phyloP scores from a whole-genome alignment of 805 yeast species.

The Nakazawaea siamensis region DNA sequence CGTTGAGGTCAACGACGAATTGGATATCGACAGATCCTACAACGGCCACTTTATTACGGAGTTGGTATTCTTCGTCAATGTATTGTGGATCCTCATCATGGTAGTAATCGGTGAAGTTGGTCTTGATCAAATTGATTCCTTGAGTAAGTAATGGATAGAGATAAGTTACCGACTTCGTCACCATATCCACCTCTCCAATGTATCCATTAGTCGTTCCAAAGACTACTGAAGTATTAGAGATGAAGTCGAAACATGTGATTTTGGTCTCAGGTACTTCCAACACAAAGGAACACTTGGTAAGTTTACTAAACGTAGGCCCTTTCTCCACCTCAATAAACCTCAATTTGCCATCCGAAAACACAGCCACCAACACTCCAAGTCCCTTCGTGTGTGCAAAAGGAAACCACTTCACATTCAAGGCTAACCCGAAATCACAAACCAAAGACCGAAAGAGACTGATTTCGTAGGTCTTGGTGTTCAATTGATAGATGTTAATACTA shows the following conservation, averaged over 20 bases:
- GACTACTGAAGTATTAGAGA: slow-evolving; percentile 33
- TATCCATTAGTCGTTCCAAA: slow-evolving; percentile 55
- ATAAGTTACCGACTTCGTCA: neutral
- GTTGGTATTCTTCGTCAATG: slow-evolving; percentile 10
- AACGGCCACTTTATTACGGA: slow-evolving; percentile 23
- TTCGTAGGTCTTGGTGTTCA: slow-evolving; percentile 21
- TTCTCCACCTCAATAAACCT: slow-evolving; percentile 33
- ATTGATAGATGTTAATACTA: slow-evolving; percentile 28
- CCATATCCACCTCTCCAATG: slow-evolving; percentile 45
- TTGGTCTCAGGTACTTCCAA: slow-evolving; percentile 18
- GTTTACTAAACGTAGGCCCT: slow-evolving; percentile 12
- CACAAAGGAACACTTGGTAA: slow-evolving; percentile 18
- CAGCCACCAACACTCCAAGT: slow-evolving; percentile 40
- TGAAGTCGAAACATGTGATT: slow-evolving; percentile 42
- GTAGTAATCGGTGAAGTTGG: slow-evolving; percentile 23
- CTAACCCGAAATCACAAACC: slow-evolving; percentile 35
- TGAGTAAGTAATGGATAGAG: slow-evolving; percentile 17
- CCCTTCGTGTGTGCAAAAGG: slow-evolving; percentile 23
- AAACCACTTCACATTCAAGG: slow-evolving; percentile 31
- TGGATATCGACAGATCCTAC: slow-evolving; percentile 31
- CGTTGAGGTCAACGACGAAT: slow-evolving; percentile 24
- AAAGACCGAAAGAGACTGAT: slow-evolving; percentile 24
- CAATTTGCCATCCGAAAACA: slow-evolving; percentile 49
- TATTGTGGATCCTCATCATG: slow-evolving; percentile 19
- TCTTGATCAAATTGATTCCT: slow-evolving; percentile 12